These are phyloP conservation scores for Biscogniauxia sp. DNA, from an alignment of 2,329 filamentous ascomycete genomes.

Conservation along the genomic window DNA sequence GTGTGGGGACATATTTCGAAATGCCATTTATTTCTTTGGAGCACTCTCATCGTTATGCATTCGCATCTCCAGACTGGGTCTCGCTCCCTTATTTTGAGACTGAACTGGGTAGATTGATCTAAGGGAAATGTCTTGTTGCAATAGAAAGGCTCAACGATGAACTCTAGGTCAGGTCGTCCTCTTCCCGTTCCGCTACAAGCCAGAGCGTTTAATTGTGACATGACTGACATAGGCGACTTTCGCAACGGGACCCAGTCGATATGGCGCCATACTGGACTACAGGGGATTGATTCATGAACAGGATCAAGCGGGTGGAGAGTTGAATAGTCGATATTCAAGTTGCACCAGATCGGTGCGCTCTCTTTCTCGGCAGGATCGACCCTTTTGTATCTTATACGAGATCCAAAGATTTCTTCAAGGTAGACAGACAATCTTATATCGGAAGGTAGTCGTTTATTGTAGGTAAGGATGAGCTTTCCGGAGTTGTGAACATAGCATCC, in stretches of 20 bases:
- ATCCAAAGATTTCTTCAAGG: not conserved
- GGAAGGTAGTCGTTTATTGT: slow-evolving; percentile 12
- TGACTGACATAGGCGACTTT: not conserved
- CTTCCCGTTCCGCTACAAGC: slow-evolving; percentile 9
- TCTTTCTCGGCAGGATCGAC: not conserved
- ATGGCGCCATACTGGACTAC: slow-evolving; percentile 17
- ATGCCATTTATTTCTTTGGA: slow-evolving; percentile 6
- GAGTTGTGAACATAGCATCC: slow-evolving; percentile 18
- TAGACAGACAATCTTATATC: slow-evolving; percentile 6
- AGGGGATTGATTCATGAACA: slow-evolving; percentile 13
- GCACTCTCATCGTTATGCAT: not conserved
- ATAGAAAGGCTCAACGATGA: slow-evolving; percentile 10
- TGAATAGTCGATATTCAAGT: not conserved
- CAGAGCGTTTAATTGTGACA: not conserved
- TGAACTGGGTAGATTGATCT: slow-evolving; percentile 8
- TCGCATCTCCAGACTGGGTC: slow-evolving; percentile 5
- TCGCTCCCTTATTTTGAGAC: slow-evolving; percentile 6
- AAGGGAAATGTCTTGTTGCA: slow-evolving; percentile 10
- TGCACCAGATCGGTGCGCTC: not conserved
- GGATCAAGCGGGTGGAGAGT: slow-evolving; percentile 15
- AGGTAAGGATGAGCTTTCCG: slow-evolving; percentile 5
- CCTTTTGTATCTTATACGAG: not conserved
- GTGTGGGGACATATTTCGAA: slow-evolving; percentile 14
- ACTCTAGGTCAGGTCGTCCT: slow-evolving; percentile 7
- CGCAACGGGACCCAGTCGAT: slow-evolving; percentile 13